These are phyloP conservation scores for Diaporthe sp. DNA, from an alignment of 2,329 filamentous ascomycete species.

Conservation along the genomic window DNA sequence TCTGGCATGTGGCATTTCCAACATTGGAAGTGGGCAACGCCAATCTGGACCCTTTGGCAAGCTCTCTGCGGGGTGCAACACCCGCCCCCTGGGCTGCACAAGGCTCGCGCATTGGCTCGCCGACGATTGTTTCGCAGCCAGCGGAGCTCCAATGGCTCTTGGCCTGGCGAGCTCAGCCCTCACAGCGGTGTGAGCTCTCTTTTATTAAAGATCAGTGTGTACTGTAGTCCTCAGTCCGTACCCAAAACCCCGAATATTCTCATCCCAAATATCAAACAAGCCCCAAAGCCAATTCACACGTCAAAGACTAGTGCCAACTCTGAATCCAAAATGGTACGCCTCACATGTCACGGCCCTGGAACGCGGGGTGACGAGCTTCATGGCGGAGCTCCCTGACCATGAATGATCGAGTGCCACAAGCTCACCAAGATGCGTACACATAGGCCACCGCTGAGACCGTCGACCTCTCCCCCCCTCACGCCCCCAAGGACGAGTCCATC, in stretches of 20 bases:
- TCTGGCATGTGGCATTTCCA: conserved; percentile 6
- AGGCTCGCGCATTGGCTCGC: conserved; percentile 21
- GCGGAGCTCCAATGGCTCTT: conserved; percentile 35
- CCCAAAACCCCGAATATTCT: background rate
- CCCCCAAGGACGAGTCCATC: conserved; percentile 65
- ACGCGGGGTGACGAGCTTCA: background rate
- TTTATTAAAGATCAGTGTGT: background rate
- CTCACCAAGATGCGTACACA: conserved; percentile 7
- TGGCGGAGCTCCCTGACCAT: no score
- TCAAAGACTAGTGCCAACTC: conserved; percentile 1
- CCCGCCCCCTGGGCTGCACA: conserved; percentile 19
- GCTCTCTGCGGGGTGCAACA: conserved; percentile 23
- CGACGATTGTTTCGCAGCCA: conserved; percentile 34
- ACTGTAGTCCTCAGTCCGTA: background rate
- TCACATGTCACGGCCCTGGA: background rate
- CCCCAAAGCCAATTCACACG: background rate
- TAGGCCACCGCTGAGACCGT: conserved; percentile 69
- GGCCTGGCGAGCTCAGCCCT: conserved; percentile 37
- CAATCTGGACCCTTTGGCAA: conserved; percentile 21
- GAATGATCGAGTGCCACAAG: background rate
- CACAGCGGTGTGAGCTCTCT: conserved; percentile 36
- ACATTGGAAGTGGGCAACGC: conserved; percentile 18
- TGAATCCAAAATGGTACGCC: conserved; percentile 34
- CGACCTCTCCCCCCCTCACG: conserved; percentile 62
- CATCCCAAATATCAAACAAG: conserved; percentile 2